These are phyloP conservation scores for Nakataea oryzae DNA, from an alignment of 2,329 filamentous ascomycete genomes.

Conservation along the genomic window DNA sequence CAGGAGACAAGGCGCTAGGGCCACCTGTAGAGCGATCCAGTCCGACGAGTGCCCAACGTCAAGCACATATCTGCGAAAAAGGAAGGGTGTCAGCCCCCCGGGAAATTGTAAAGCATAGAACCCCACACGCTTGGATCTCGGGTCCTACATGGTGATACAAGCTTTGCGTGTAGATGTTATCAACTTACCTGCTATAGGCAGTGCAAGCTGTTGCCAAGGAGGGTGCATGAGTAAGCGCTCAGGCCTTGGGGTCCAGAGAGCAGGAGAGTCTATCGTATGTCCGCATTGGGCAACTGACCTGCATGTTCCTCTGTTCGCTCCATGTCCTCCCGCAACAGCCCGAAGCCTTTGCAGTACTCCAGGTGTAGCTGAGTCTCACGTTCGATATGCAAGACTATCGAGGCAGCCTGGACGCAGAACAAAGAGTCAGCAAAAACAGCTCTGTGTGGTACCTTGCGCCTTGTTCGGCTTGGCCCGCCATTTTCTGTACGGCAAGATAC, in stretches of 20 bases:
- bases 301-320: slow-evolving; percentile 63
- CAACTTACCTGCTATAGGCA: slow-evolving; percentile 21
- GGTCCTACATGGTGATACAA: no score
- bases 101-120: no score
- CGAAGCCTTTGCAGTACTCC: slow-evolving; percentile 72
- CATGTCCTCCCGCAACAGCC: slow-evolving; percentile 64
- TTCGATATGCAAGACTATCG: slow-evolving; percentile 67
- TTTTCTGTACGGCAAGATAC: no score
- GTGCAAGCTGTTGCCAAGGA: slow-evolving; percentile 24
- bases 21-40: slow-evolving; percentile 77
- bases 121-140: no score
- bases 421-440: background rate
- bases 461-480: no score
- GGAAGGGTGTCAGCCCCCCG: slow-evolving; percentile 20
- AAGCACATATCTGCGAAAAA: slow-evolving; percentile 52
- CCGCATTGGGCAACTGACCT: slow-evolving; percentile 32
- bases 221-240: background rate
- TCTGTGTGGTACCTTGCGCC: no score
- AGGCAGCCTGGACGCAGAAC: slow-evolving; percentile 15
- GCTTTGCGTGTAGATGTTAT: no score
- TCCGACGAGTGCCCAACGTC: slow-evolving; percentile 83
- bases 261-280: background rate
- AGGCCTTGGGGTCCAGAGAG: no score
- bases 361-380: slow-evolving; percentile 75
- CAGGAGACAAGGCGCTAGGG: slow-evolving; percentile 78